Percentiles rank a stretch among this genome's conserved stretches.
These are phyloP conservation scores for Periconia macrospinosa DNA, from an alignment of 2,329 filamentous ascomycete genomes.

Conservation along the genomic window DNA sequence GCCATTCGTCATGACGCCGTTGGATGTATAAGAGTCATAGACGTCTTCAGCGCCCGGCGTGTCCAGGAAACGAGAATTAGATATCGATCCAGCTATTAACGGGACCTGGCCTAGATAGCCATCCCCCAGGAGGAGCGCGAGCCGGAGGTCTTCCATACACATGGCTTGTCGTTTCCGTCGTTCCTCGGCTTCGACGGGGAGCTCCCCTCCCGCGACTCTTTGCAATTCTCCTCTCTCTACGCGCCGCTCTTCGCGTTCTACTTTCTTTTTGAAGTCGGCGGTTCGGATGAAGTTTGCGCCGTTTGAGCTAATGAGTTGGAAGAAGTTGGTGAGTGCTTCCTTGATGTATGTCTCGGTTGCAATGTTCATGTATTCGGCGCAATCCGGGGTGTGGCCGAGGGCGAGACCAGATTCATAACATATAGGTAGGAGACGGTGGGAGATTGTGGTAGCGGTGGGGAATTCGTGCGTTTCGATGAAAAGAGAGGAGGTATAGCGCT, in stretches of 20 bases:
- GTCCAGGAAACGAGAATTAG: conserved; percentile 69
- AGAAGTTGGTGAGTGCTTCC: conserved; percentile 58
- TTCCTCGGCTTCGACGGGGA: conserved; percentile 80
- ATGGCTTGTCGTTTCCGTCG: conserved; percentile 72
- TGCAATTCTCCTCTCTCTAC: conserved; percentile 72
- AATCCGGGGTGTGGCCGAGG: conserved; percentile 55
- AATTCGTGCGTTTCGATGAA: conserved; percentile 66
- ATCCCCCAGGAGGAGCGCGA: conserved; percentile 76
- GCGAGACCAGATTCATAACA: conserved; percentile 66
- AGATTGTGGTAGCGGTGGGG: conserved; percentile 59
- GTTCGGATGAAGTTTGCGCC: conserved; percentile 68
- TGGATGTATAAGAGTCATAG: conserved; percentile 5
- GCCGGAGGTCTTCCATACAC: conserved; percentile 74
- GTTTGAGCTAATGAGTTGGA: conserved; percentile 58
- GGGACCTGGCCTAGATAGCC: conserved; percentile 77
- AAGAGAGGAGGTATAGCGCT: conserved; percentile 65
- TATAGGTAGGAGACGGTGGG: conserved; percentile 64
- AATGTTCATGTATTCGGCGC: conserved; percentile 62
- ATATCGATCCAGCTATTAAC: conserved; percentile 69
- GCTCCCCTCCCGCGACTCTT: conserved; percentile 73
- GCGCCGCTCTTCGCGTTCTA: conserved; percentile 74
- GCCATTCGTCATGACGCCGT: conserved; percentile 9
- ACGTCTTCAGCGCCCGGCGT: conserved; percentile 31
- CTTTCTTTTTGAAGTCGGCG: conserved; percentile 72
- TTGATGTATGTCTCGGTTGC: conserved; percentile 67